These are phyloP conservation scores for Ophiosphaerella narmari DNA, from an alignment of 2,329 filamentous ascomycete genomes.

Conservation along the genomic window DNA sequence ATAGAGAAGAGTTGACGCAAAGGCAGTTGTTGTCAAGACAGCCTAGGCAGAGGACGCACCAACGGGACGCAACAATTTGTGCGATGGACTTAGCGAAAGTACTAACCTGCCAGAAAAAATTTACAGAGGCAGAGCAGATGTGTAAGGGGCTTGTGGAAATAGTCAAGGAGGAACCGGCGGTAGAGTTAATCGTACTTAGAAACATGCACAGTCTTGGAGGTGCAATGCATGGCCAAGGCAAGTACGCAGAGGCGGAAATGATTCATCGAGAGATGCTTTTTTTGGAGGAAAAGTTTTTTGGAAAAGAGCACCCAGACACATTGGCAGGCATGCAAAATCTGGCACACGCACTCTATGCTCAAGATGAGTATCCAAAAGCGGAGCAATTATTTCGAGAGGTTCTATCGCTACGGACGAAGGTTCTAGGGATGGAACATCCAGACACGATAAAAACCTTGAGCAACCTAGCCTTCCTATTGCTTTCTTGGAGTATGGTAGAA, in stretches of 20 bases:
- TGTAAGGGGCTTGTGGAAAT: not conserved
- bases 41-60: not conserved
- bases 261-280: not conserved
- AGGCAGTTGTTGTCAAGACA: not conserved
- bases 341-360: not conserved
- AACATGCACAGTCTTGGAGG: not conserved
- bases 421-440: no score
- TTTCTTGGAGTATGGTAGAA: no score
- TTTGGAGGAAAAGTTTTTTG: not conserved
- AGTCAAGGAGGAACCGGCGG: not conserved
- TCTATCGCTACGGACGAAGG: not conserved
- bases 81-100: constrained; percentile 8
- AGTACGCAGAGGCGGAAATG: constrained; percentile 1
- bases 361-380: not conserved
- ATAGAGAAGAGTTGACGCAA: not conserved
- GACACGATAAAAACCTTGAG: no score
- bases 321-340: not conserved
- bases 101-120: constrained; percentile 1
- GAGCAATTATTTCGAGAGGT: not conserved
- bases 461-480: no score
- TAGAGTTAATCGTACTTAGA: not conserved
- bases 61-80: not conserved
- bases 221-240: not conserved
- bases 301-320: constrained; percentile 2
- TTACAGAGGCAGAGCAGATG: constrained; percentile 1